Evolutionary conservation across 1,139 yeast species (phyloP), one percentile per base, ranked within the genome.

Genomic region (Geotrichum aggregatum): DNA sequence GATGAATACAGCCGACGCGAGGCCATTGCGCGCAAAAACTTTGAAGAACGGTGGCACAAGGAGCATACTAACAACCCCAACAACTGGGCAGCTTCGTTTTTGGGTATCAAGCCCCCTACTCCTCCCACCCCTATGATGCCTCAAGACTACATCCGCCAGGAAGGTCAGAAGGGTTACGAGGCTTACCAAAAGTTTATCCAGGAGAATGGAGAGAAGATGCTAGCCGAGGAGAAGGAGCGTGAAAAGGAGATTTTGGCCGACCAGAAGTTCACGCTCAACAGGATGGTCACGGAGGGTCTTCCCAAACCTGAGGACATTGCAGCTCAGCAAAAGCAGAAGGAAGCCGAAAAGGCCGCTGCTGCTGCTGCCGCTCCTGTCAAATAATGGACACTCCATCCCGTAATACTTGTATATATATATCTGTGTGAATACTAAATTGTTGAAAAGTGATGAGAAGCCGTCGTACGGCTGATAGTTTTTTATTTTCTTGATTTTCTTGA

Each of bases 281-380:
- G 87, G 72, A 76, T 87, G 64, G 81, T 88, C 52, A 84, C 86
- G 60, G 95, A 88, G 67, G 95, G 94, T 59, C 76, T 84, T 61
- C 96, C 96, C 59, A 76, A 82, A 49, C 87, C 95, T 41, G 96
- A 88, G 69, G 94, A 86, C 57, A 80, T 87, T 63, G 86, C 91
- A 64, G 82, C 80, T 64, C 72, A 77, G 52, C 87, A 83, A 69
- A 80, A 71, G 51, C 76, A 74, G 59, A 68, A 71, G 59, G 78
- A 45, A 26, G 49, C 49, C 14, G 49, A 46, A 33, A 48, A 39
- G 28, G 50, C 54, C 14, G 54, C 54, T 19, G 39, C 36, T 16
- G 49, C 52, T 18, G 49, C 45, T 16, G 42, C 24, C 16, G 47
- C 21, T 16, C 24, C 24, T 18, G 26, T 18, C 11, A 34, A 35